Evolutionary conservation across 176 grass and related monocot species (phyloP).

Genomic region (Guadua angustifolia): DNA sequence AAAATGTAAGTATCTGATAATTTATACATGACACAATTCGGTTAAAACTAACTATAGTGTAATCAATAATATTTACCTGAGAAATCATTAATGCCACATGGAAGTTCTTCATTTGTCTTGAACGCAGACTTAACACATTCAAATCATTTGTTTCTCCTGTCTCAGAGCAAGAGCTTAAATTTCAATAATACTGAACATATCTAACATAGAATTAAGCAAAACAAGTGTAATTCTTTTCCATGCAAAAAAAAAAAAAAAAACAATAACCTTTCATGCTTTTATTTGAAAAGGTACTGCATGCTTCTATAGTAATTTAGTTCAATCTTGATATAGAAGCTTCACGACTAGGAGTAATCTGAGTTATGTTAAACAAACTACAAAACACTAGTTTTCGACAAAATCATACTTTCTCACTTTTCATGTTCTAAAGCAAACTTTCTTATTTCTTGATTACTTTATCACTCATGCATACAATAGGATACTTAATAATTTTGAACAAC

Average conservation of each 20-base stretch:
- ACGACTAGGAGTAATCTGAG: constrained; percentile 1
- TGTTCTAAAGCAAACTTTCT: not conserved
- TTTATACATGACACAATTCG: constrained; percentile 27
- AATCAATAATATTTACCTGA: constrained; percentile 64
- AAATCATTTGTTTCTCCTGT: constrained; percentile 87
- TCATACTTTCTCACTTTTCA: not conserved
- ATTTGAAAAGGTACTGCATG: constrained; percentile 13
- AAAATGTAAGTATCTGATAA: constrained; percentile 28
- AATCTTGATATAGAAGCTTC: constrained; percentile 1
- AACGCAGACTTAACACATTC: constrained; percentile 66
- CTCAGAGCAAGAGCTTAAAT: constrained; percentile 10
- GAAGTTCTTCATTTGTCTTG: constrained; percentile 98
- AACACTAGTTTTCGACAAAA: constrained; percentile 35
- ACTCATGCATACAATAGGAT: not conserved
- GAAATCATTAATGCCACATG: constrained; percentile 92
- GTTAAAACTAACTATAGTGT: constrained; percentile 2
- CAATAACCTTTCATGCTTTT: constrained; percentile 27
- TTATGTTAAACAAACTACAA: constrained; percentile 36
- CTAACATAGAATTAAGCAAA: constrained; percentile 17
- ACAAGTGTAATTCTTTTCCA: not conserved
- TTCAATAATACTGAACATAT: constrained; percentile 21
- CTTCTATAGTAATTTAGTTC: constrained; percentile 6
- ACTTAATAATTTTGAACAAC: not conserved
- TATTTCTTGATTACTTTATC: not conserved
- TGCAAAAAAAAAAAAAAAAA: constrained; percentile 8